Conservation (phyloP, 75 land plant species). For the Pinus taeda region DNA sequence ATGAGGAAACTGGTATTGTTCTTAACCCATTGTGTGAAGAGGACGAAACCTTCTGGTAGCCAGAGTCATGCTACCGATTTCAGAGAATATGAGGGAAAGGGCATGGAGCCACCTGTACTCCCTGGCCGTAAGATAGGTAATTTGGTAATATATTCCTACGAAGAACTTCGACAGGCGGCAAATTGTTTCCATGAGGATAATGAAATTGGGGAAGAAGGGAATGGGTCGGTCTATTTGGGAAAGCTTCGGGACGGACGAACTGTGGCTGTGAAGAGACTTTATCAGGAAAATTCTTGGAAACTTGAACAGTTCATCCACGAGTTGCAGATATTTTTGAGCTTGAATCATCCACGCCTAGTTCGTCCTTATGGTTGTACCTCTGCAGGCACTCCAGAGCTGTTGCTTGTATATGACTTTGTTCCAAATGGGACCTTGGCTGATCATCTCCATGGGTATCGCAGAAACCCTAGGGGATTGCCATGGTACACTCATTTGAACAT, state of each 20-base stretch:
- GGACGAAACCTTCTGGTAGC: not conserved
- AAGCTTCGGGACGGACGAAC: conserved; percentile 16
- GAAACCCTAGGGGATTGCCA: not conserved
- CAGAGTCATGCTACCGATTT: not conserved
- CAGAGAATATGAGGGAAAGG: not conserved
- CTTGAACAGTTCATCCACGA: conserved; percentile 19
- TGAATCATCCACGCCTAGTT: conserved; percentile 15
- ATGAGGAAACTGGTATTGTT: no score
- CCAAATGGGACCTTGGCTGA: conserved; percentile 39
- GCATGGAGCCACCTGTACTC: not conserved
- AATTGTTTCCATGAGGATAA: conserved; percentile 9
- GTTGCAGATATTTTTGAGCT: conserved; percentile 9
- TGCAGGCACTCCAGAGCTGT: not conserved
- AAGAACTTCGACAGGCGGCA: conserved; percentile 11
- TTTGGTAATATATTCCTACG: not conserved
- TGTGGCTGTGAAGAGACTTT: conserved; percentile 13
- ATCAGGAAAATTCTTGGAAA: conserved; percentile 3
- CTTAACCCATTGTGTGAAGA: not conserved
- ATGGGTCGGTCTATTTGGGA: conserved; percentile 25
- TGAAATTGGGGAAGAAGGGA: conserved; percentile 15
- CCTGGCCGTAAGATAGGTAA: not conserved
- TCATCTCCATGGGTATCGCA: conserved; percentile 23
- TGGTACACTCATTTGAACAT: conserved; percentile 21
- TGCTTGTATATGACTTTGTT: not conserved
- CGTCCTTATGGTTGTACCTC: conserved; percentile 1